phyloP scores from a whole-genome alignment of 495 filamentous ascomycete species.

The Podospora appendiculata region DNA sequence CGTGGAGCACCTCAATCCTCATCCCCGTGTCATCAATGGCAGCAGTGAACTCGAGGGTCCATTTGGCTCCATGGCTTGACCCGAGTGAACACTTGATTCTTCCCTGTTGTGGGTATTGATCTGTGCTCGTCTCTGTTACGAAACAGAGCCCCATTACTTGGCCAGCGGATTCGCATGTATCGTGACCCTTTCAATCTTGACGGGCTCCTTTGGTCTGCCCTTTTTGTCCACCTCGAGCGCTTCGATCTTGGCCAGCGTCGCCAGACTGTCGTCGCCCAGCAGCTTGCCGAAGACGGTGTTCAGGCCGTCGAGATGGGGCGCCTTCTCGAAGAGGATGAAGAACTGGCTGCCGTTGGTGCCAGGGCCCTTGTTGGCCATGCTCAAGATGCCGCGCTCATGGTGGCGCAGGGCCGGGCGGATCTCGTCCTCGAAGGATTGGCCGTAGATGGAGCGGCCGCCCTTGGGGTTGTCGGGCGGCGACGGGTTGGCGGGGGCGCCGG shows the following conservation, averaged over 20 bases:
- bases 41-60: too few species aligned
- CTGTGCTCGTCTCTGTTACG: too few species aligned
- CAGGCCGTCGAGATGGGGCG: conserved; percentile 86
- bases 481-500: conserved; percentile 65
- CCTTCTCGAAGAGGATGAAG: conserved; percentile 78
- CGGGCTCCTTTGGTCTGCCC: conserved; percentile 64
- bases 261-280: conserved; percentile 51
- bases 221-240: conserved; percentile 82
- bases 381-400: conserved; percentile 76
- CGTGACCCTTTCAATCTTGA: conserved; percentile 66
- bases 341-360: conserved; percentile 92
- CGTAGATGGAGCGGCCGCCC: conserved; percentile 78
- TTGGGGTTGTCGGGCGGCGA: conserved; percentile 56
- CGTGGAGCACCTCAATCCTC: too few species aligned
- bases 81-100: too few species aligned
- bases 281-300: conserved; percentile 93
- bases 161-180: conserved; percentile 95
- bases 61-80: too few species aligned
- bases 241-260: conserved; percentile 70
- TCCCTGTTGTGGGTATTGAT: too few species aligned
- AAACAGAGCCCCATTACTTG: conserved; percentile 33
- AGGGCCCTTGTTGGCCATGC: conserved; percentile 88
- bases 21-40: too few species aligned
- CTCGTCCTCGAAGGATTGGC: conserved; percentile 82
- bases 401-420: conserved; percentile 79